A percentile compares a stretch with the other conserved stretches of the same genome.
These are phyloP conservation scores for Pseudocercospora eumusae DNA, from an alignment of 2,329 filamentous ascomycete species.

Conservation along the genomic window DNA sequence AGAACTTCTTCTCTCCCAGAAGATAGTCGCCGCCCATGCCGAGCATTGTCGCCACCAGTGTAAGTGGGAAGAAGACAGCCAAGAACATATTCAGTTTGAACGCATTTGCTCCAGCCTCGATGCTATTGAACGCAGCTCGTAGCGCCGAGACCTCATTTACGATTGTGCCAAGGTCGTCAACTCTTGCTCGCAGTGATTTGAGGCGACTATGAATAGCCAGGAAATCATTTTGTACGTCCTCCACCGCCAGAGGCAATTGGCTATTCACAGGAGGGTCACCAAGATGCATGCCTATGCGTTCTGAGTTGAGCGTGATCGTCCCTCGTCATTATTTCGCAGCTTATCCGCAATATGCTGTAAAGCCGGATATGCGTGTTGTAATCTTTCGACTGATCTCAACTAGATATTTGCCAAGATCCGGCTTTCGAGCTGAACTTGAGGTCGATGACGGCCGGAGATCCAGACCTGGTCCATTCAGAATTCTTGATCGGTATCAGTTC, in stretches of 20 bases:
- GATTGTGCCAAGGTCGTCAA: constrained; percentile 26
- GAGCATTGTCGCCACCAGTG: constrained; percentile 22
- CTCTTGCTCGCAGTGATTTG: constrained; percentile 24
- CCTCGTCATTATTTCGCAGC: constrained; percentile 18
- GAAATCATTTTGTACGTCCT: constrained; percentile 31
- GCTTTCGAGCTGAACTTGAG: neutral
- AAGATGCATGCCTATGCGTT: constrained; percentile 26
- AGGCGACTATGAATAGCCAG: constrained; percentile 26
- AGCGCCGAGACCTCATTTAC: constrained; percentile 30
- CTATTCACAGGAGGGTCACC: constrained; percentile 10
- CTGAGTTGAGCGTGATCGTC: constrained; percentile 28
- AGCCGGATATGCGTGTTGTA: constrained; percentile 11
- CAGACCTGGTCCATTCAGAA: too few species aligned
- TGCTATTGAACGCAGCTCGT: constrained; percentile 27
- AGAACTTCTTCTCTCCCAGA: constrained; percentile 28
- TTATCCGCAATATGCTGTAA: constrained; percentile 16
- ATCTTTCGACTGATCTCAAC: constrained; percentile 6
- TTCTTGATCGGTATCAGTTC: too few species aligned
- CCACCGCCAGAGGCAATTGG: constrained; percentile 14
- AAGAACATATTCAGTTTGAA: constrained; percentile 30
- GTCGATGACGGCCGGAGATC: neutral
- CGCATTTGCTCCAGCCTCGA: constrained; percentile 29
- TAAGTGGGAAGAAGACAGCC: constrained; percentile 25
- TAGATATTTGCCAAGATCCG: constrained; percentile 7
- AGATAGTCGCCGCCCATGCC: constrained; percentile 25